Base-by-base conservation (phyloP, 768 basidiomycete species). In the Serendipita vermifera region DNA sequence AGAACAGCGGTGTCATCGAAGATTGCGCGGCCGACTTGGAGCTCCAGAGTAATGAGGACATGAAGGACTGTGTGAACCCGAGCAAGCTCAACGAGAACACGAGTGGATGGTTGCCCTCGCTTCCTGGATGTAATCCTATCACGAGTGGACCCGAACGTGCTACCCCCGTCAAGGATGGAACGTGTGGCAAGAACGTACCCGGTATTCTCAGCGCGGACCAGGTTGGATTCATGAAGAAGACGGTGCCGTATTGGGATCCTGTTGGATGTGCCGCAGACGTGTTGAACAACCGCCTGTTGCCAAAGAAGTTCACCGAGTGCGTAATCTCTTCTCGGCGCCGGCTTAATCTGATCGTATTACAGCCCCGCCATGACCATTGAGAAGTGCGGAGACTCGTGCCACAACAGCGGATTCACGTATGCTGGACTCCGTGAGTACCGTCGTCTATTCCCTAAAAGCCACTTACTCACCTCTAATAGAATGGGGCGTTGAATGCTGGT, bases 401-500 rank as follows among this genome's bases (percentile, higher is more conserved):
- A 68, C 53, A 62, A 61, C 41, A 59, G 58, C 36, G 66, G 67
- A 11, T 70, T 60, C 66, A 59, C 58, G 11, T 69, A 59, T 56
- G 67, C 65, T 54, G 69, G 68, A 54, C 59, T 66, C 38, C 67
- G 68, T 57, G 66, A 59, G 58, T 31, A n/a, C 17, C 27, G 51
- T 33, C 11, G 36, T 38, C 11, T 17, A 38, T 11, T 17, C 11
- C 11, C 36, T 38, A 11, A 11, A 17, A 38, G 11, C 11, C 11
- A 11, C 36, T 38, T 38, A 17, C 17, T 38, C 17, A 11, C 36
- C 17, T 11, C 17, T 17, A 38, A 11, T 38, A 38, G 17, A 33
- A 22, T 55, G 31, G 54, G 68, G 66, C 24, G 59, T 64, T 39
- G 62, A 70, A 59, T 70, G 69, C 60, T 67, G 63, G 61, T 70